Percentiles rank a stretch among this genome's conserved stretches.
Evolutionary conservation across 139 green algal species (phyloP).

Genomic region (Picochlorum sp.): DNA sequence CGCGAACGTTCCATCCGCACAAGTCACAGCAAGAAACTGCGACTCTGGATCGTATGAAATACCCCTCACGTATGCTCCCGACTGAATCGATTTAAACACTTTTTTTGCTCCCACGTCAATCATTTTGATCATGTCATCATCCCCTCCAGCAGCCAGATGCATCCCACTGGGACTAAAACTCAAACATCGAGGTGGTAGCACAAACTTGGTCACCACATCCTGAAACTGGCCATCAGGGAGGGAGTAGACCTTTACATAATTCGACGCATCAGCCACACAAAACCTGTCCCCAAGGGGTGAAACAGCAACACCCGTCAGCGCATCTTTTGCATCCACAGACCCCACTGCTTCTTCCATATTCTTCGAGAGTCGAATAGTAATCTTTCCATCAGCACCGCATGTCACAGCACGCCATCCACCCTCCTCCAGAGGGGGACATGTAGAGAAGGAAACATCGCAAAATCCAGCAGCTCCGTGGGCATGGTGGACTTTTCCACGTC

Average conservation of each 20-base stretch:
- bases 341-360: constrained; percentile 21
- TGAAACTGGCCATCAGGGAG: constrained; percentile 35
- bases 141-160: constrained; percentile 59
- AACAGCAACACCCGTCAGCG: constrained; percentile 15
- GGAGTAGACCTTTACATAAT: constrained; percentile 49
- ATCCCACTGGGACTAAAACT: constrained; percentile 52
- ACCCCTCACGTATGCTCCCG: constrained; percentile 43
- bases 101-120: constrained; percentile 45
- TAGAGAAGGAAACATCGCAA: constrained; percentile 18
- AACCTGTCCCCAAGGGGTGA: constrained; percentile 25
- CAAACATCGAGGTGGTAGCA: constrained; percentile 51
- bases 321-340: background rate
- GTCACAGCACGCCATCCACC: constrained; percentile 16
- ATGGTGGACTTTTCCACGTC: background rate
- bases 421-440: background rate
- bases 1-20: constrained; percentile 47
- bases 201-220: constrained; percentile 59
- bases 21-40: constrained; percentile 48
- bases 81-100: constrained; percentile 41
- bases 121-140: constrained; percentile 72
- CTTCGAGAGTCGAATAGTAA: constrained; percentile 17
- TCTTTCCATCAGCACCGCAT: constrained; percentile 28
- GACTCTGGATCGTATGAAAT: constrained; percentile 78
- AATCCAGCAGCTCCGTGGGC: constrained; percentile 12
- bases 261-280: constrained; percentile 34